Base-by-base conservation (phyloP, 495 filamentous ascomycete species). In the Annulohypoxylon nitens region DNA sequence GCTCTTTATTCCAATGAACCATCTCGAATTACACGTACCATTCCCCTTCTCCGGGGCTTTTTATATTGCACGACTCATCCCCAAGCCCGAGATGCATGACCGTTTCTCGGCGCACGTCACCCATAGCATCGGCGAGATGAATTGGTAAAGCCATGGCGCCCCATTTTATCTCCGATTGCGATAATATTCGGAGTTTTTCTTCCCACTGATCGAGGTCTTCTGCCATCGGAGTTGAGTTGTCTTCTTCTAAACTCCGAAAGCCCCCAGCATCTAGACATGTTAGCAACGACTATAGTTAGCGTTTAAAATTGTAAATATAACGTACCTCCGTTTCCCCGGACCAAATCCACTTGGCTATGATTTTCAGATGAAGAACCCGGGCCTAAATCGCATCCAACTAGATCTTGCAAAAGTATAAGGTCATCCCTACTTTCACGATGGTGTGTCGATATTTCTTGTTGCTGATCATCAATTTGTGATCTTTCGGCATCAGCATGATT, bases 31-130 rank as follows among this genome's bases (percentile, higher is more conserved):
- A 67, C 39, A 67, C 23, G 30, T 64, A 67, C 48, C 39, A 67
- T 47, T 45, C 59, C 26, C 61, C 68, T 36, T 51, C 41, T n/a
- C 48, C 33, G 12, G 58, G 63, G 5, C 16, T 51, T 10, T 33
- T 37, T 9, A 72, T 48, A 10, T 62, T 48, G 4, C 33, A 9
- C 0, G 26, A 47, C 25, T 71, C 57, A 4, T 36, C 47, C 2
- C 57, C 62, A 45, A 71, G 50, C 37, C 63, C 69, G 18, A 71
- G 58, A 33, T 67, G 69, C 62, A 69, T 61, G 33, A 69, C 48
- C n/a, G 34, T 23, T 69, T 39, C 25, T 26, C 50, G 59, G 7
- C 12, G 23, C 18, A 37, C 50, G 16, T 39, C 45, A 26, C 39
- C 43, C 11, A 60, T 12, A 14, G 14, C 53, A 11, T 67, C 64